Conservation (phyloP, 1,284 basidiomycete genomes). For the Trametes polyzona region DNA sequence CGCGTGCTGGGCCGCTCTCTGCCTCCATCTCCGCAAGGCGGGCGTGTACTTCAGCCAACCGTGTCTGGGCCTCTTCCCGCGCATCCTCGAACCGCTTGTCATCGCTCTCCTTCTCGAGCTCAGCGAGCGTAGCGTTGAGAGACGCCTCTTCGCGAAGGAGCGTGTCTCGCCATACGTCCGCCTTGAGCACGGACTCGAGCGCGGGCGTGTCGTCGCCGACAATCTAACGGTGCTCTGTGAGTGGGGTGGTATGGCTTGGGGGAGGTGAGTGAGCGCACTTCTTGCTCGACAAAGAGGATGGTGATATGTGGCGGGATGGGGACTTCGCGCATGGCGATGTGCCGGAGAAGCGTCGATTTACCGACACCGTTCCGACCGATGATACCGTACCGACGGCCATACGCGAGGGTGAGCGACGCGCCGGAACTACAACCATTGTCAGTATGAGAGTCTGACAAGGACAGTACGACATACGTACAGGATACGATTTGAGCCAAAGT, state of each 20-base stretch:
- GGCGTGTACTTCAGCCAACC: slow-evolving; percentile 92
- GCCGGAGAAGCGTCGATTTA: slow-evolving; percentile 96
- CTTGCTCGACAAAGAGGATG: slow-evolving; percentile 98
- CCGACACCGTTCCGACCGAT: slow-evolving; percentile 93
- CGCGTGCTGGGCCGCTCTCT: slow-evolving; percentile 93
- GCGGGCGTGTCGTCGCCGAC: slow-evolving; percentile 93
- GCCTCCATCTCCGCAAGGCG: slow-evolving; percentile 97
- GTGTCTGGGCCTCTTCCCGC: slow-evolving; percentile 83
- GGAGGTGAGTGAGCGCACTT: slow-evolving; percentile 51
- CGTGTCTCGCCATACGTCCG: slow-evolving; percentile 95
- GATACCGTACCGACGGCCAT: slow-evolving; percentile 87
- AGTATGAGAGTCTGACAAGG: background rate
- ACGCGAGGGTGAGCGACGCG: slow-evolving; percentile 86
- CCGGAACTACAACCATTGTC: slow-evolving; percentile 55
- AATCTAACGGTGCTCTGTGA: slow-evolving; percentile 50
- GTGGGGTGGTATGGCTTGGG: background rate
- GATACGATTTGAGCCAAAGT: slow-evolving; percentile 92
- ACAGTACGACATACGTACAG: slow-evolving; percentile 54
- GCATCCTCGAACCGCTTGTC: slow-evolving; percentile 81
- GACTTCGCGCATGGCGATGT: slow-evolving; percentile 95
- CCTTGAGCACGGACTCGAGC: slow-evolving; percentile 93
- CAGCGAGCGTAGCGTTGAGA: slow-evolving; percentile 73
- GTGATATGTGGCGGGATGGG: slow-evolving; percentile 94
- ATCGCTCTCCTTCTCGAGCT: slow-evolving; percentile 75
- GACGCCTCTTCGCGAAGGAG: slow-evolving; percentile 80